phyloP scores from a whole-genome alignment of 1,284 basidiomycete species.

The Meripilus lineatus region DNA sequence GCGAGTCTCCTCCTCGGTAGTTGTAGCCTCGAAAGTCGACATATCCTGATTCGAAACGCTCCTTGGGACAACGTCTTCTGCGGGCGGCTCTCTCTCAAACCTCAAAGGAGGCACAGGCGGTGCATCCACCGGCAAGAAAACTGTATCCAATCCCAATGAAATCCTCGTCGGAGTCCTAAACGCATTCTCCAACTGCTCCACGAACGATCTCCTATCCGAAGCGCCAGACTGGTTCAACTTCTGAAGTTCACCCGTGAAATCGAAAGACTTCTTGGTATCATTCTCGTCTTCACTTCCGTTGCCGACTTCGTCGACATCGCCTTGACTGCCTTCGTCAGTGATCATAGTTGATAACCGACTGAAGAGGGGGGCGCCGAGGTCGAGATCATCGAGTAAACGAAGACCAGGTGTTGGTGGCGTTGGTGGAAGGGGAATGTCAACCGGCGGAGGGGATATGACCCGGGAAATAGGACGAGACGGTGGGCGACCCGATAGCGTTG shows the following conservation, averaged over 20 bases:
- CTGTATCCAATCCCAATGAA: constrained; percentile 42
- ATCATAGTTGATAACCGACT: constrained; percentile 37
- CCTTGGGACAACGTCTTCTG: constrained; percentile 20
- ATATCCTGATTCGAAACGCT: constrained; percentile 19
- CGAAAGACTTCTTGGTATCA: constrained; percentile 76
- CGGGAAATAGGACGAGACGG: constrained; percentile 39
- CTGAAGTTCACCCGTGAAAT: constrained; percentile 79
- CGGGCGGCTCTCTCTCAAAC: constrained; percentile 13
- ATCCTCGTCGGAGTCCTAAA: constrained; percentile 71
- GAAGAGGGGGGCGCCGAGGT: constrained; percentile 36
- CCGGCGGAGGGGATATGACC: constrained; percentile 21
- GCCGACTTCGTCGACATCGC: constrained; percentile 11
- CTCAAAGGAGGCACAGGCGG: constrained; percentile 37
- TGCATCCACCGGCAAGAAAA: constrained; percentile 22
- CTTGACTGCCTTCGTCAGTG: constrained; percentile 34
- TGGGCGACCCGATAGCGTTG: constrained; percentile 19
- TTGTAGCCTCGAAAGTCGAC: constrained; percentile 12
- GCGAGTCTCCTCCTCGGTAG: constrained; percentile 4
- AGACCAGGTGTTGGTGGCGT: constrained; percentile 10
- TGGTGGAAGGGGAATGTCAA: constrained; percentile 36
- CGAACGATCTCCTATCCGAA: constrained; percentile 69
- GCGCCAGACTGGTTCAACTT: constrained; percentile 66
- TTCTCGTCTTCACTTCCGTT: constrained; percentile 41
- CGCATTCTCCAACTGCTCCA: constrained; percentile 76
- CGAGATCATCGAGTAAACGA: not conserved